Conservation (phyloP, 2,329 filamentous ascomycete species). For the Aureobasidium pullulans region DNA sequence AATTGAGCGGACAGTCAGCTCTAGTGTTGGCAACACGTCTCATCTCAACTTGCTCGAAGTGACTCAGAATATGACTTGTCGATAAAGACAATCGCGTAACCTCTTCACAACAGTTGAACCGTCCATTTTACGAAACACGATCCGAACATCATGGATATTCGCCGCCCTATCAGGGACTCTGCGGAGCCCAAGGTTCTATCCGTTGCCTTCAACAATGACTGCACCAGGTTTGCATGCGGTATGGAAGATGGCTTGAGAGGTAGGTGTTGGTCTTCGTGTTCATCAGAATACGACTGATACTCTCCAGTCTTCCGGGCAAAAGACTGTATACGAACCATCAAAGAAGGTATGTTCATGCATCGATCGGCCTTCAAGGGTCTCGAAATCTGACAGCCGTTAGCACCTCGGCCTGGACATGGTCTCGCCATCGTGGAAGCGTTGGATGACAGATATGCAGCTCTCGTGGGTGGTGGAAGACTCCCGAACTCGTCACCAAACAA, state of each 20-base stretch:
- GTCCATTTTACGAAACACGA: neutral
- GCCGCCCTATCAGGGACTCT: constrained; percentile 74
- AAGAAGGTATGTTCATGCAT: constrained; percentile 16
- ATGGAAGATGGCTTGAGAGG: constrained; percentile 73
- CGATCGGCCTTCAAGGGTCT: neutral
- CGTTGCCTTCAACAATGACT: constrained; percentile 76
- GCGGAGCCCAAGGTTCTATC: constrained; percentile 70
- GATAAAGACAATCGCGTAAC: neutral
- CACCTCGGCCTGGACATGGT: constrained; percentile 18
- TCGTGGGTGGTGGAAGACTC: constrained; percentile 79
- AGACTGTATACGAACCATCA: constrained; percentile 29
- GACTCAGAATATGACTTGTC: neutral
- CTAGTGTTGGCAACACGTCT: neutral
- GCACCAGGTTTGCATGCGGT: constrained; percentile 79
- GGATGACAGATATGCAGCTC: constrained; percentile 58
- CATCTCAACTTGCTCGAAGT: neutral
- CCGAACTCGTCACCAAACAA: constrained; percentile 86
- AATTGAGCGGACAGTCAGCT: neutral
- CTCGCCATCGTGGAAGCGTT: constrained; percentile 25
- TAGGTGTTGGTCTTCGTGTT: neutral
- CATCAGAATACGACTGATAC: neutral
- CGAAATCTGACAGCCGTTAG: neutral
- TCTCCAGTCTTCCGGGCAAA: constrained; percentile 24
- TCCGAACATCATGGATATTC: constrained; percentile 66
- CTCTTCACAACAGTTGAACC: neutral